These are phyloP conservation scores for Heterobasidion annosum DNA, from an alignment of 1,284 basidiomycete species.

Conservation along the genomic window DNA sequence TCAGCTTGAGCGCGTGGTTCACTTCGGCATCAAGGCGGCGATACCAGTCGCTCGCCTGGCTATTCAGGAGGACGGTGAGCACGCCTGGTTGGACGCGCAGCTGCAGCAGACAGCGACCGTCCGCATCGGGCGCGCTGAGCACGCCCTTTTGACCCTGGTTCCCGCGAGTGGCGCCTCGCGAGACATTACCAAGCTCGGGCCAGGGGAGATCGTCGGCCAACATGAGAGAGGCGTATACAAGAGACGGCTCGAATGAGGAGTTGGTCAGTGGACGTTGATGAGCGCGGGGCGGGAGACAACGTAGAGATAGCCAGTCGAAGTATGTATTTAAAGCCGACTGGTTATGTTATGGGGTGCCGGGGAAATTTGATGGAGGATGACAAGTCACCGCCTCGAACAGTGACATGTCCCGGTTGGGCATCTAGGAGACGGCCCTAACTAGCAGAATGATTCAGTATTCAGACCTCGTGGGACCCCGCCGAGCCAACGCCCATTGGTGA, in stretches of 20 bases:
- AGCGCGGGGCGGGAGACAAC: neutral
- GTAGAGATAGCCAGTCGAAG: neutral
- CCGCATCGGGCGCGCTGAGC: slow-evolving; percentile 54
- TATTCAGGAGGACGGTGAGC: slow-evolving; percentile 61
- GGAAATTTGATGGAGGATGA: neutral
- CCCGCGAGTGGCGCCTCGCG: slow-evolving; percentile 71
- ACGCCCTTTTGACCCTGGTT: slow-evolving; percentile 78
- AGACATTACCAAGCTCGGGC: slow-evolving; percentile 77
- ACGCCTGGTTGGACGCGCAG: slow-evolving; percentile 74
- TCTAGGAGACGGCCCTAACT: neutral
- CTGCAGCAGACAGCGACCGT: slow-evolving; percentile 63
- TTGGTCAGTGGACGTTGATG: neutral
- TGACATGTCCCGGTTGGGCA: neutral
- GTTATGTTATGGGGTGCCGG: neutral
- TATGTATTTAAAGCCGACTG: neutral
- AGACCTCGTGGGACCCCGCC: neutral
- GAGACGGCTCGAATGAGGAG: neutral
- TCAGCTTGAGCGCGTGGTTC: slow-evolving; percentile 67
- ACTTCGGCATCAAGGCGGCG: slow-evolving; percentile 65
- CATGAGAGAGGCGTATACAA: slow-evolving; percentile 24
- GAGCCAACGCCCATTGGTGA: neutral
- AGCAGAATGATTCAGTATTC: neutral
- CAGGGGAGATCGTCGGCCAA: slow-evolving; percentile 68
- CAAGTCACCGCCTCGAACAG: neutral
- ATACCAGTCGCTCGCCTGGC: slow-evolving; percentile 72